Evolutionary conservation across 306 rosid genomes (phyloP).

Genomic region (Crataegus laevigata): DNA sequence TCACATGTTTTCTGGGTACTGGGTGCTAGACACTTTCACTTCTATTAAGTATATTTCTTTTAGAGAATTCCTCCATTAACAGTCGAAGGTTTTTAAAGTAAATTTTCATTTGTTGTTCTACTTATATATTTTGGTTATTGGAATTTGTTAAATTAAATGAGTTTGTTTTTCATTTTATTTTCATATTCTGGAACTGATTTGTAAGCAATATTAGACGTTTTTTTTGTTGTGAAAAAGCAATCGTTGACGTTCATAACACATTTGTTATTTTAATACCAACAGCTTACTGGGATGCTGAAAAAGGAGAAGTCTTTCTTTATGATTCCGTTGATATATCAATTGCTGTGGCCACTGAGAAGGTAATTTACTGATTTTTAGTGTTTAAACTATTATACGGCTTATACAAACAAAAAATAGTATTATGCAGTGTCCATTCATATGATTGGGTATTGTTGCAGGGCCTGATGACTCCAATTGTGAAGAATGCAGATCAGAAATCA

Average conservation of each 20-base stretch:
- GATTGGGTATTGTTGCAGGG: slow-evolving; percentile 50
- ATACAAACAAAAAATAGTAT: neutral
- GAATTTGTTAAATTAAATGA: neutral
- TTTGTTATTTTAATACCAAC: slow-evolving; percentile 20
- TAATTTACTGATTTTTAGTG: slow-evolving; percentile 12
- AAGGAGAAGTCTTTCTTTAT: slow-evolving; percentile 51
- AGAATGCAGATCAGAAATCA: slow-evolving; percentile 90
- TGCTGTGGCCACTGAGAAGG: slow-evolving; percentile 99
- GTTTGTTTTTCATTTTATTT: neutral
- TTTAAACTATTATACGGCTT: neutral
- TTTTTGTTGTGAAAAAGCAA: neutral
- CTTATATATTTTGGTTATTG: neutral
- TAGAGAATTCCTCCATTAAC: neutral
- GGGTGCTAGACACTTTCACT: neutral
- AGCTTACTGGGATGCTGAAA: slow-evolving; percentile 85
- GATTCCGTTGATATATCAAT: slow-evolving; percentile 84
- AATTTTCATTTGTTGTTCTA: neutral
- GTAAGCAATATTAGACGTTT: neutral
- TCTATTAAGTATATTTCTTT: neutral
- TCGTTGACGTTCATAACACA: neutral
- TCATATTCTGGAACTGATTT: neutral
- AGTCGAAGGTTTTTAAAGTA: neutral
- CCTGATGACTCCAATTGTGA: slow-evolving; percentile 89
- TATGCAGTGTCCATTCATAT: slow-evolving; percentile 15
- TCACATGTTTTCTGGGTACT: neutral